Base-by-base conservation (phyloP, 352 stramenopile genomes). In the Aphanomyces cochlioides region DNA sequence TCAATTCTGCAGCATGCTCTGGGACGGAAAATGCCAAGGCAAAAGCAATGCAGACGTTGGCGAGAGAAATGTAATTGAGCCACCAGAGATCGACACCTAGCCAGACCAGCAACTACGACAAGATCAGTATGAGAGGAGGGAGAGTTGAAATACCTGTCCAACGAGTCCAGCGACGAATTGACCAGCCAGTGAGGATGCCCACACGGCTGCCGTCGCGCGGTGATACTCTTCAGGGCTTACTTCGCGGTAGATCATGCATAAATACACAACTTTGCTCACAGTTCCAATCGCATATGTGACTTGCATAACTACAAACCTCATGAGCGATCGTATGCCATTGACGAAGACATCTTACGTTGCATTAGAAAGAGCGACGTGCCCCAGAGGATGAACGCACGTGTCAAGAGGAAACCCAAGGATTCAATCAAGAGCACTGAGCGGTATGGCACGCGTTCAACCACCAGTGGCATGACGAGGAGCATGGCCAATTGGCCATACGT, bases 191-290 rank as follows among this genome's bases (percentile, higher is more conserved):
- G 53, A 56, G 19, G 64, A 47, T 3, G 64, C 43, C 64, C 64
- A 70, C 3, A 70, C 39, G 5, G 61, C 45, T 7, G 64, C 64
- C 17, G 64, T 70, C 50, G 64, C 64, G 43, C 43, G 45, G 39
- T 70, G 64, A 37, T 70, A 70, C 39, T 70, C 64, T 13, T 70
- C 64, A 7, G 36, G 64, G 12, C 37, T 54, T 7, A 70, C 47
- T 63, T 70, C 36, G 38, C 64, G 64, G 64, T 70, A 70, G 45
- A 70, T 70, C 36, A 70, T 70, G 54, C 43, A 61, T 21, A 70
- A 47, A 39, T 70, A 70, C 8, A 70, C 64, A 40, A 70, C 53
- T 28, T 70, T 70, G 28, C 36, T 63, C 3, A 47, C 64, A 3
- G 64, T 70, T 3, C 64, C 64, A 36, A 70, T 17, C 17, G 64